Evolutionary conservation across 805 yeast species (phyloP).

Genomic region (Ogataea methylovora): DNA sequence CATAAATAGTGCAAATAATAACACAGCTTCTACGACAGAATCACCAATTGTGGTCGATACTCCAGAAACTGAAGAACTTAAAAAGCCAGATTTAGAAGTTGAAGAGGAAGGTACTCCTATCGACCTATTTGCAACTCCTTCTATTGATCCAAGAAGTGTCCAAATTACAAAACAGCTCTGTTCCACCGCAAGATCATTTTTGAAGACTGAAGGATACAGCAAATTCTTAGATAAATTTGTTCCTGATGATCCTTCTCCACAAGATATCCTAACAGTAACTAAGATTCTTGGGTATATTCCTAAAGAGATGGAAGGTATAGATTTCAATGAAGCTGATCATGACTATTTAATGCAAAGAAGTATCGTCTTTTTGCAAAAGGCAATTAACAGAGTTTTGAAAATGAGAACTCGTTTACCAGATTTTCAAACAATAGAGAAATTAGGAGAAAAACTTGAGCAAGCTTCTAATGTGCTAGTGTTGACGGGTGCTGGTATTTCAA

Average conservation of each 20-base stretch:
- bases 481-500: constrained; percentile 92
- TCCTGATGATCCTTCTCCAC: constrained; percentile 51
- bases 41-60: constrained; percentile 1
- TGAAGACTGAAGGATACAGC: constrained; percentile 54
- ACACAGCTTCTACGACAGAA: constrained; percentile 2
- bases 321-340: not conserved
- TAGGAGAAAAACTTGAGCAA: constrained; percentile 41
- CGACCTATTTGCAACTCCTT: not conserved
- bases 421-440: constrained; percentile 52
- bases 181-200: constrained; percentile 38
- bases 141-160: constrained; percentile 9
- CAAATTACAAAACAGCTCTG: constrained; percentile 33
- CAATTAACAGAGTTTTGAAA: constrained; percentile 53
- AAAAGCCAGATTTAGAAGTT: no score
- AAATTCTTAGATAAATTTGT: constrained; percentile 54
- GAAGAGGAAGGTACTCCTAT: no score
- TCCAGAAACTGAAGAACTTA: constrained; percentile 1
- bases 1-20: constrained; percentile 1
- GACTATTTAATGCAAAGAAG: constrained; percentile 13
- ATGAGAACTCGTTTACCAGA: constrained; percentile 48
- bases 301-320: constrained; percentile 8
- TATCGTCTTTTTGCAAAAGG: constrained; percentile 49
- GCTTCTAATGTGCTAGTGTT: constrained; percentile 62
- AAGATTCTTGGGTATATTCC: constrained; percentile 52
- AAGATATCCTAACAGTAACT: constrained; percentile 50